These are phyloP conservation scores for Cyberlindnera americana DNA, from an alignment of 805 yeast genomes.

Conservation along the genomic window DNA sequence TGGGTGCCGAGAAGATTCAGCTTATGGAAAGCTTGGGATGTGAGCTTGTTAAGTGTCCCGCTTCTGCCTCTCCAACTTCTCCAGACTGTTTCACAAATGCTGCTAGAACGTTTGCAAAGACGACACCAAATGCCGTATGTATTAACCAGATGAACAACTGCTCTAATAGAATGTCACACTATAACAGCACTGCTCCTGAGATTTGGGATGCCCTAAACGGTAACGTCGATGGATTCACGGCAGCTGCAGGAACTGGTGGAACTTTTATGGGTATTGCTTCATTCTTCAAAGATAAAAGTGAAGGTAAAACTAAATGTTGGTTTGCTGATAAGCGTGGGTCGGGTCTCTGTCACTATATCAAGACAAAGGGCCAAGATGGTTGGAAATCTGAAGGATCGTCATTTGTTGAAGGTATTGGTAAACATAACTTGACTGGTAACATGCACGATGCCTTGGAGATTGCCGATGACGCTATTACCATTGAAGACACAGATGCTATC, in stretches of 20 bases:
- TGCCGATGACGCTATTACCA: slow-evolving; percentile 22
- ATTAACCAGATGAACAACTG: slow-evolving; percentile 84
- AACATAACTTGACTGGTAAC: slow-evolving; percentile 23
- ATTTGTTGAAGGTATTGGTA: slow-evolving; percentile 28
- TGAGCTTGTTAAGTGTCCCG: slow-evolving; percentile 53
- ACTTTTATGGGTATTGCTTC: slow-evolving; percentile 73
- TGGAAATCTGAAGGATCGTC: slow-evolving; percentile 24
- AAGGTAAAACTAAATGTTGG: slow-evolving; percentile 40
- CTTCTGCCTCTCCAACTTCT: slow-evolving; percentile 57
- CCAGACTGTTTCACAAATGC: slow-evolving; percentile 33
- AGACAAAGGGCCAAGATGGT: slow-evolving; percentile 15
- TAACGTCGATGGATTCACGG: slow-evolving; percentile 57
- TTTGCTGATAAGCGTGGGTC: slow-evolving; percentile 84
- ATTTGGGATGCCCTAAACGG: slow-evolving; percentile 57
- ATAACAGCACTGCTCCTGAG: slow-evolving; percentile 73
- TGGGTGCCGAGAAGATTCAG: slow-evolving; percentile 63
- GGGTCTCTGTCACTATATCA: slow-evolving; percentile 43
- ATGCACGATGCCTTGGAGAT: slow-evolving; percentile 20
- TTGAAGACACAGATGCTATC: slow-evolving; percentile 21
- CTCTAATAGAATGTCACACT: slow-evolving; percentile 70
- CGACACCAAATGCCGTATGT: slow-evolving; percentile 52
- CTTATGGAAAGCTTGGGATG: slow-evolving; percentile 65
- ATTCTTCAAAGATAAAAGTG: slow-evolving; percentile 48
- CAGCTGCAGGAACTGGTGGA: slow-evolving; percentile 85
- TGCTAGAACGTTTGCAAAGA: slow-evolving; percentile 31